These are phyloP conservation scores for Heteromeles arbutifolia DNA, from an alignment of 306 rosid genomes.

Conservation along the genomic window DNA sequence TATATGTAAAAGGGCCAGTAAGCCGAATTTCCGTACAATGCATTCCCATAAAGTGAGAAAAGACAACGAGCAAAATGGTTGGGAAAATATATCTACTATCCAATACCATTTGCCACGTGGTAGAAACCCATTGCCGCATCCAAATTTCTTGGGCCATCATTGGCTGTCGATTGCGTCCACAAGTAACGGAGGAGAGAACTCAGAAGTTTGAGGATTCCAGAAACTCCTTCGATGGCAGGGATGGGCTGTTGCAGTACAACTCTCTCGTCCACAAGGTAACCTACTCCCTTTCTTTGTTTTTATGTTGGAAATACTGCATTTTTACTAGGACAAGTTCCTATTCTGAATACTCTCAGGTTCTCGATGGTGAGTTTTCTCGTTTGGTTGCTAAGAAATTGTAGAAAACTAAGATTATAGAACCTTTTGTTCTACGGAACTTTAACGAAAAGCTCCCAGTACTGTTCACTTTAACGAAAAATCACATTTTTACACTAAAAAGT, in stretches of 20 bases:
- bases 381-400: not conserved
- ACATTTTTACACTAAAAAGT: too few species aligned
- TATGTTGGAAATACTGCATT: not conserved
- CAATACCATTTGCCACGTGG: slow-evolving; percentile 41
- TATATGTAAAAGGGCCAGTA: too few species aligned
- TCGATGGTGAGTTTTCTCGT: not conserved
- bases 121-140: slow-evolving; percentile 41
- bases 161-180: slow-evolving; percentile 13
- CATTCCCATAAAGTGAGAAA: not conserved
- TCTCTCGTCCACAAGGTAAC: slow-evolving; percentile 53
- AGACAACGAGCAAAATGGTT: not conserved
- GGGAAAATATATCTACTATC: not conserved
- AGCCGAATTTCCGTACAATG: too few species aligned
- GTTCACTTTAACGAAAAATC: too few species aligned
- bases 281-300: not conserved
- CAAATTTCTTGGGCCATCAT: slow-evolving; percentile 51
- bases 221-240: slow-evolving; percentile 51
- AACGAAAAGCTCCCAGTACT: too few species aligned
- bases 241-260: slow-evolving; percentile 36
- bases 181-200: not conserved
- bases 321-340: not conserved
- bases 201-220: not conserved
- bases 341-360: not conserved
- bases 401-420: not conserved
- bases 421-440: too few species aligned